A percentile compares a stretch with the other conserved stretches of the same genome.
phyloP scores from a whole-genome alignment of 1,139 yeast genomes.

The Kodamaea suecica region DNA sequence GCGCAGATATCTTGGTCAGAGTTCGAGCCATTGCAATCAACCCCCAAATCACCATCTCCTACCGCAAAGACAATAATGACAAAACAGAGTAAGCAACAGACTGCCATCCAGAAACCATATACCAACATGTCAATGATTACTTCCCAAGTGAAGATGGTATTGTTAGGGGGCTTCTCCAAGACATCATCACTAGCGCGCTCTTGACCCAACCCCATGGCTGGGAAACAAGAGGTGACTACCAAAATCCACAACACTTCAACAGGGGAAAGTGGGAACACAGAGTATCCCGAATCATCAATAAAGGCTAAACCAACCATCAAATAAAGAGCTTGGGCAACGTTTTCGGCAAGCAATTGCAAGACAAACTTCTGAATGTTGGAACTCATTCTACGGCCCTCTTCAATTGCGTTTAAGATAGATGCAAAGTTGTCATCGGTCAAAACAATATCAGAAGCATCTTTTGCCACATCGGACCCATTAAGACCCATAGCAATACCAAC shows the following conservation, averaged over 20 bases:
- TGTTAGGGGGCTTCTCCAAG: conserved; percentile 30
- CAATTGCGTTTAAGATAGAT: conserved; percentile 50
- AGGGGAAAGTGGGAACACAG: conserved; percentile 37
- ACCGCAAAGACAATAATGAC: conserved; percentile 29
- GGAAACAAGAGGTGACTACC: conserved; percentile 38
- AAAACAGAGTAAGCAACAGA: conserved; percentile 30
- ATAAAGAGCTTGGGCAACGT: conserved; percentile 45
- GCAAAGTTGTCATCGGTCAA: conserved; percentile 51
- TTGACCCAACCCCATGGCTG: conserved; percentile 41
- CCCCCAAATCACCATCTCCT: conserved; percentile 33
- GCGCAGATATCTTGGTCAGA: conserved; percentile 16
- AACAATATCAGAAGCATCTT: conserved; percentile 57
- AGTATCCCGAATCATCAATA: conserved; percentile 28
- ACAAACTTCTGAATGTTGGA: conserved; percentile 48
- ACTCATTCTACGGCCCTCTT: conserved; percentile 49
- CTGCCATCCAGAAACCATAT: conserved; percentile 39
- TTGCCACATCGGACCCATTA: conserved; percentile 55
- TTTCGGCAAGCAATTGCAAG: conserved; percentile 47
- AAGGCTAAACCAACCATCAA: conserved; percentile 38
- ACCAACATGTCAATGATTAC: conserved; percentile 32
- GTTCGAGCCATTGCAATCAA: conserved; percentile 23
- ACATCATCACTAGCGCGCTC: conserved; percentile 32
- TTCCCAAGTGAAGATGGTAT: conserved; percentile 31
- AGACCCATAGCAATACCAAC: conserved; percentile 46
- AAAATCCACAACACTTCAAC: conserved; percentile 39